phyloP scores from a whole-genome alignment of 108 stramenopile genomes.

The Fistulifera pelliculosa region DNA sequence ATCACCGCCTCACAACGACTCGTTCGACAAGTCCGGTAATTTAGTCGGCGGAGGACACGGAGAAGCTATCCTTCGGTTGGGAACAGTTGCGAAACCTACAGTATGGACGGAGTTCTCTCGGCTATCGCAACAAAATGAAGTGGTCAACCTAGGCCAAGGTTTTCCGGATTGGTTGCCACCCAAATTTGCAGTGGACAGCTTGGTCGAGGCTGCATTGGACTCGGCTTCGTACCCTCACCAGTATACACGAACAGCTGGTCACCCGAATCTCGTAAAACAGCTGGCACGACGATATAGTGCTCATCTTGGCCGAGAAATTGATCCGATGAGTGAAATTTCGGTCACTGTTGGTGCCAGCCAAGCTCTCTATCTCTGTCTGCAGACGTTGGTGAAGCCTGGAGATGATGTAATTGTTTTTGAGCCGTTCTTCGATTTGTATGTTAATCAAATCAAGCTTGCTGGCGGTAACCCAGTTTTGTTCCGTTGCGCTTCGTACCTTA shows the following conservation, averaged over 20 bases:
- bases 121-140: slow-evolving; percentile 51
- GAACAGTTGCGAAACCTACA: slow-evolving; percentile 51
- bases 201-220: slow-evolving; percentile 60
- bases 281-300: slow-evolving; percentile 83
- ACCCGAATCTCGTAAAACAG: slow-evolving; percentile 82
- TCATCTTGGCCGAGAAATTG: slow-evolving; percentile 70
- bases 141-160: slow-evolving; percentile 81
- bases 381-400: slow-evolving; percentile 77
- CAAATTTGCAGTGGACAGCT: slow-evolving; percentile 60
- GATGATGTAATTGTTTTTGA: slow-evolving; percentile 95
- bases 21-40: neutral
- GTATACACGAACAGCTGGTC: slow-evolving; percentile 94
- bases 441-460: slow-evolving; percentile 77
- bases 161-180: slow-evolving; percentile 86
- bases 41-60: slow-evolving; percentile 18
- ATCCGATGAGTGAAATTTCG: slow-evolving; percentile 82
- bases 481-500: slow-evolving; percentile 67
- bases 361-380: slow-evolving; percentile 79
- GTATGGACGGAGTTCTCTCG: slow-evolving; percentile 84
- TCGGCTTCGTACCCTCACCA: slow-evolving; percentile 73
- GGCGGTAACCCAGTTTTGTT: slow-evolving; percentile 78
- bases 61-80: slow-evolving; percentile 53
- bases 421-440: slow-evolving; percentile 96
- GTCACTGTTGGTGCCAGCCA: slow-evolving; percentile 94
- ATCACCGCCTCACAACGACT: too few species aligned